phyloP scores from a whole-genome alignment of 495 filamentous ascomycete genomes.

The Niebla homalea region DNA sequence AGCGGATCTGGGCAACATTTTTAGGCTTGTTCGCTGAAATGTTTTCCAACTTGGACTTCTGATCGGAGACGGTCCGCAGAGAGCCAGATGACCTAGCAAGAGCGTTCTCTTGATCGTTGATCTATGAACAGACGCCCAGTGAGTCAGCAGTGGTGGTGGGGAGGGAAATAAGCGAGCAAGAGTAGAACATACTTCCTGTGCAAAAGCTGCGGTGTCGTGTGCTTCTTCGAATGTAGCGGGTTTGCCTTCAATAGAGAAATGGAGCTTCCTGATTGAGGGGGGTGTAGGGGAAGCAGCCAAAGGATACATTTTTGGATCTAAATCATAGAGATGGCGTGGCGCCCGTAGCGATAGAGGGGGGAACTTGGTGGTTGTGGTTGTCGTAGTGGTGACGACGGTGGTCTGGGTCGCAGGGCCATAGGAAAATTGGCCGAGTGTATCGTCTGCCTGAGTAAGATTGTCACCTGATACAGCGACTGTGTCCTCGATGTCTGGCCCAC shows the following conservation, averaged over 20 bases:
- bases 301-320: conserved; percentile 83
- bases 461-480: too few species aligned
- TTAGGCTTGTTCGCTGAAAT: conserved; percentile 1
- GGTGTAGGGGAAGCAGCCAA: conserved; percentile 74
- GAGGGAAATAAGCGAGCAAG: neutral
- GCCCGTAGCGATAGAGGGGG: conserved; percentile 70
- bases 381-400: conserved; percentile 82
- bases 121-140: conserved; percentile 21
- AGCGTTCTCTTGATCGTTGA: conserved; percentile 35
- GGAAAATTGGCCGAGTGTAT: conserved; percentile 47
- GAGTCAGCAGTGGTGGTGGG: conserved; percentile 9
- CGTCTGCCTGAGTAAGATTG: conserved; percentile 15
- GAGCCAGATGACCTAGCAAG: conserved; percentile 42
- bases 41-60: conserved; percentile 15
- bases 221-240: conserved; percentile 56
- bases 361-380: conserved; percentile 79
- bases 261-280: conserved; percentile 54
- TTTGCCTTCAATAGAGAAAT: conserved; percentile 54
- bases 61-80: conserved; percentile 34
- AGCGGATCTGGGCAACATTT: neutral
- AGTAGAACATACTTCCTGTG: conserved; percentile 39
- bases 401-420: conserved; percentile 61
- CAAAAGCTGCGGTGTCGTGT: conserved; percentile 40
- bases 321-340: conserved; percentile 54
- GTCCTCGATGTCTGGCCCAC: too few species aligned